phyloP scores from a whole-genome alignment of 345 rosid genomes.

The Streptanthus diversifolius region DNA sequence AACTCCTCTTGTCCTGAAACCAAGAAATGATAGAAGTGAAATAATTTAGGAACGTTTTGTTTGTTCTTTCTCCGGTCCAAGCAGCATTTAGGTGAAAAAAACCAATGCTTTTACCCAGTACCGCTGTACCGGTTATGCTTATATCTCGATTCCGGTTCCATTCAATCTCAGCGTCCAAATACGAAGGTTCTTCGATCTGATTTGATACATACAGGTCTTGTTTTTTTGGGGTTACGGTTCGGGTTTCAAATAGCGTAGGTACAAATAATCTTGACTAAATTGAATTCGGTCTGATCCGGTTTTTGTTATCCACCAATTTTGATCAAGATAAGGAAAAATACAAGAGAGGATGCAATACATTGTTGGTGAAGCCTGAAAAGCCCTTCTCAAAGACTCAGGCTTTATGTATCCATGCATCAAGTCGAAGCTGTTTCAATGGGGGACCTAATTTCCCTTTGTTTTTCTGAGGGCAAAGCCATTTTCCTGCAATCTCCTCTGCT shows the following conservation, averaged over 20 bases:
- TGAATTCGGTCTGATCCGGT: conserved; percentile 17
- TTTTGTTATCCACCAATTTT: not conserved
- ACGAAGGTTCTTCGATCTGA: no score
- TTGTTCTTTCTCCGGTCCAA: not conserved
- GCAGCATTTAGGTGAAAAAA: not conserved
- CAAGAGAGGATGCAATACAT: not conserved
- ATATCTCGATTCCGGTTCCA: not conserved
- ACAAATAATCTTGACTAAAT: not conserved
- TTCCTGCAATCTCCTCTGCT: conserved; percentile 46
- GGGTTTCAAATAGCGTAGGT: not conserved
- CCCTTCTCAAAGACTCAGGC: conserved; percentile 23
- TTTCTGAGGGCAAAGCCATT: conserved; percentile 81
- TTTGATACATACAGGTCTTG: not conserved
- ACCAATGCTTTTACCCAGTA: not conserved
- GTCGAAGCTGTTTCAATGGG: conserved; percentile 80
- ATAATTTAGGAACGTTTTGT: not conserved
- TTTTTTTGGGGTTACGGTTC: not conserved
- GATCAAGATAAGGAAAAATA: not conserved
- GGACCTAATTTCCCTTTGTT: conserved; percentile 62
- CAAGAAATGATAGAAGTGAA: not conserved
- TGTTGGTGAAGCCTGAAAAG: not conserved
- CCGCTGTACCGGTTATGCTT: not conserved
- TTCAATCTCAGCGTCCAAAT: not conserved
- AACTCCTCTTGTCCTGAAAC: no score
- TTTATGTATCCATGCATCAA: conserved; percentile 65